Conservation (phyloP, 2,329 filamentous ascomycete species). For the Xylaria sp. region DNA sequence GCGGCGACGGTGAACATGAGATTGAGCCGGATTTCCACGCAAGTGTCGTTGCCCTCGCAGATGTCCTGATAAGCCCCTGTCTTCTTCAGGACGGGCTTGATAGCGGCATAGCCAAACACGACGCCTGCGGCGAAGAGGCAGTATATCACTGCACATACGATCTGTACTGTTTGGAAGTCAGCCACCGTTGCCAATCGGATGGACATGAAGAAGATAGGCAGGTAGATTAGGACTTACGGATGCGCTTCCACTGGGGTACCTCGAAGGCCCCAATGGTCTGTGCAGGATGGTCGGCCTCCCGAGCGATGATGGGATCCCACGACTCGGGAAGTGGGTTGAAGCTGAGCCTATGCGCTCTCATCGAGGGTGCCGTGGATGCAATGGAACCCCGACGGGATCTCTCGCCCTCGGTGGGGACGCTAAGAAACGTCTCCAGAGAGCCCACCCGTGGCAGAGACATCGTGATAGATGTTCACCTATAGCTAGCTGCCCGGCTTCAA, state of each 20-base stretch:
- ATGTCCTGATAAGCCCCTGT: constrained; percentile 76
- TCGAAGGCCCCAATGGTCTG: constrained; percentile 65
- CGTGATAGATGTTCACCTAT: constrained; percentile 21
- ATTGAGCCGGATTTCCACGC: constrained; percentile 74
- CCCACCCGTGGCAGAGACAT: constrained; percentile 66
- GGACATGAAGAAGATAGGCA: neutral
- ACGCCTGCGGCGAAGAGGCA: constrained; percentile 83
- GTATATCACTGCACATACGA: constrained; percentile 74
- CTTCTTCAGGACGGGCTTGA: constrained; percentile 81
- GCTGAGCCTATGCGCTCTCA: constrained; percentile 61
- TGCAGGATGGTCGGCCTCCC: constrained; percentile 53
- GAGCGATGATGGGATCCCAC: constrained; percentile 58
- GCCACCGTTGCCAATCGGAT: neutral
- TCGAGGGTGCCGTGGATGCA: constrained; percentile 55
- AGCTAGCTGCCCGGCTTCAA: neutral
- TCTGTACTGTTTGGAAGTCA: constrained; percentile 66
- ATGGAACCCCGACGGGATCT: constrained; percentile 54
- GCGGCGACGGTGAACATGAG: constrained; percentile 94
- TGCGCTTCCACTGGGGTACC: constrained; percentile 65
- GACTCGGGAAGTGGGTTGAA: constrained; percentile 67
- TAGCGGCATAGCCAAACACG: constrained; percentile 85
- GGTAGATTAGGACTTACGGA: constrained; percentile 55
- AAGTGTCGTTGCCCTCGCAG: constrained; percentile 62
- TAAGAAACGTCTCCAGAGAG: constrained; percentile 65
- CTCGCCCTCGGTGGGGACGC: constrained; percentile 52